These are phyloP conservation scores for Tolypocladium paradoxum DNA, from an alignment of 2,329 filamentous ascomycete genomes.

Conservation along the genomic window DNA sequence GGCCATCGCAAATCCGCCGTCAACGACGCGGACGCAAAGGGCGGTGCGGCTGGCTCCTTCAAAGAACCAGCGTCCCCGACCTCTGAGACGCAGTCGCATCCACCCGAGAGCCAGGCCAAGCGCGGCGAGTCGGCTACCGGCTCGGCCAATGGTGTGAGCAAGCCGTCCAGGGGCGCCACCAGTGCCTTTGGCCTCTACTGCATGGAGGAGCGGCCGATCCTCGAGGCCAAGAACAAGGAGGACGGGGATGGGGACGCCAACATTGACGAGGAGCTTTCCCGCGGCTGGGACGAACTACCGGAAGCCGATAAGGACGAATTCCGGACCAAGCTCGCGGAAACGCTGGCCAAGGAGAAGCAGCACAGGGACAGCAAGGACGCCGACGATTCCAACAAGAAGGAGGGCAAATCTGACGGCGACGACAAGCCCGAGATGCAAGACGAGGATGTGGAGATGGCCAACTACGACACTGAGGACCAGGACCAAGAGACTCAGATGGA, in stretches of 20 bases:
- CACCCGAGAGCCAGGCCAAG: conserved; percentile 18
- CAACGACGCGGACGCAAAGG: conserved; percentile 31
- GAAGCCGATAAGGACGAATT: conserved; percentile 39
- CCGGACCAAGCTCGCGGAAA: conserved; percentile 22
- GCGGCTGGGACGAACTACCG: conserved; percentile 42
- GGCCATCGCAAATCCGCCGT: conserved; percentile 53
- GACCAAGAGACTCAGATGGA: conserved; percentile 21
- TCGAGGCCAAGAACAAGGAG: conserved; percentile 34
- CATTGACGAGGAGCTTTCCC: conserved; percentile 44
- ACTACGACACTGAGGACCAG: conserved; percentile 33
- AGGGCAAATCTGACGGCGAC: conserved; percentile 6
- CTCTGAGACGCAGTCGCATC: conserved; percentile 35
- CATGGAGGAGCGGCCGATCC: conserved; percentile 32
- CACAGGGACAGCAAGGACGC: conserved; percentile 10
- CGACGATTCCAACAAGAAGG: conserved; percentile 11
- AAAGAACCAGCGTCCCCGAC: conserved; percentile 37
- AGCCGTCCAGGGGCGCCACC: conserved; percentile 30
- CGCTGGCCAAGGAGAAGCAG: conserved; percentile 12
- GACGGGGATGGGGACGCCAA: conserved; percentile 19
- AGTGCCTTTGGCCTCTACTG: conserved; percentile 46
- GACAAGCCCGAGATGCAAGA: conserved; percentile 26
- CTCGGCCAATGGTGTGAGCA: conserved; percentile 28
- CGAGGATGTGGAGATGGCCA: conserved; percentile 39
- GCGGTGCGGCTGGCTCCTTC: conserved; percentile 27
- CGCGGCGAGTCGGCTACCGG: conserved; percentile 2